Percentiles rank a stretch among this genome's conserved stretches.
These are phyloP conservation scores for Eimeria sp. DNA, from an alignment of 169 alveolate species.

Conservation along the genomic window DNA sequence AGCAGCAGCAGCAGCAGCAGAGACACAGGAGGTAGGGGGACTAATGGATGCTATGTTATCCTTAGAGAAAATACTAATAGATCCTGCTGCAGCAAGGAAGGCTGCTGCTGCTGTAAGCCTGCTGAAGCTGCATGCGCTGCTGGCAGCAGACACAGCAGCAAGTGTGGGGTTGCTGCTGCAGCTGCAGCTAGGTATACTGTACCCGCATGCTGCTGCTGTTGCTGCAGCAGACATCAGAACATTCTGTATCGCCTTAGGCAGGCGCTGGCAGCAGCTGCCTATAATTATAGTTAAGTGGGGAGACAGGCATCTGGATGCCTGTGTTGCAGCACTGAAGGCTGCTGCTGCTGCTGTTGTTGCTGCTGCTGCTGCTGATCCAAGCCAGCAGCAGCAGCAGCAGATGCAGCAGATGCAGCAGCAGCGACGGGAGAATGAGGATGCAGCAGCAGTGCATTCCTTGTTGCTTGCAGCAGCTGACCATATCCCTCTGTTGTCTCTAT, in stretches of 20 bases:
- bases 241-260: conserved; percentile 25
- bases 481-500: conserved; percentile 20
- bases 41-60: neutral
- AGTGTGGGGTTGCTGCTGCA: conserved; percentile 40
- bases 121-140: conserved; percentile 28
- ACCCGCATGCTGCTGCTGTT: conserved; percentile 19
- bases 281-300: neutral
- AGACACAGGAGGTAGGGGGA: neutral
- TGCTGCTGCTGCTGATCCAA: neutral
- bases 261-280: conserved; percentile 50
- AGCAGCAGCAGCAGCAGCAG: conserved; percentile 38
- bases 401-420: conserved; percentile 6
- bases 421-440: neutral
- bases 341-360: conserved; percentile 50
- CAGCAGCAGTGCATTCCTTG: neutral
- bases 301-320: neutral
- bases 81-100: neutral
- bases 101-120: conserved; percentile 31
- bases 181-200: conserved; percentile 10
- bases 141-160: conserved; percentile 49
- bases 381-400: conserved; percentile 22
- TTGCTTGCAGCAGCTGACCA: conserved; percentile 37
- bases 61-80: neutral
- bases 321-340: conserved; percentile 13
- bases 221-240: conserved; percentile 10